Evolutionary conservation across 345 rosid species (phyloP).

Genomic region (Viola odorata): DNA sequence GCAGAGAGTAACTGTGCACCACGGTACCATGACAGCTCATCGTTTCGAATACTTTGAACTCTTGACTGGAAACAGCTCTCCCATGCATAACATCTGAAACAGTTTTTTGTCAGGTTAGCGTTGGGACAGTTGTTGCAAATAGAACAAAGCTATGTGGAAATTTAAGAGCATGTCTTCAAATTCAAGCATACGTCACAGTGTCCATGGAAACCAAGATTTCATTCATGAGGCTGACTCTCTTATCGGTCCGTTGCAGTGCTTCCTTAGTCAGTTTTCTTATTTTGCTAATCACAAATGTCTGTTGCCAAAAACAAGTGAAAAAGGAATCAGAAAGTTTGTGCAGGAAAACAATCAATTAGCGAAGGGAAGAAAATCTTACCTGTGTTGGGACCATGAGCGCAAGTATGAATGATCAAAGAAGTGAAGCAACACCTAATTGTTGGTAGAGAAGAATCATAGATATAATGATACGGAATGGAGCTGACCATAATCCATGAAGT

Average conservation of each 20-base stretch:
- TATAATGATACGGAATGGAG: constrained; percentile 29
- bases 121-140: too few relatives aligned
- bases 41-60: constrained; percentile 27
- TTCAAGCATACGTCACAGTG: constrained; percentile 23
- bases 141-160: not conserved
- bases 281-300: constrained; percentile 26
- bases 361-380: constrained; percentile 6
- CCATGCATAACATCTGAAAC: constrained; percentile 34
- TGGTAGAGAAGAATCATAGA: constrained; percentile 32
- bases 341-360: not conserved
- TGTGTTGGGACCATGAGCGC: constrained; percentile 25
- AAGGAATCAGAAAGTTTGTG: not conserved
- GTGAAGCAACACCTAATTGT: constrained; percentile 30
- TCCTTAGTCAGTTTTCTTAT: constrained; percentile 29
- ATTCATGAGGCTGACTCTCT: constrained; percentile 34
- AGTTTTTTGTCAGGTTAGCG: constrained; percentile 4
- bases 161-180: not conserved
- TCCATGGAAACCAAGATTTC: constrained; percentile 33
- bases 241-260: constrained; percentile 30
- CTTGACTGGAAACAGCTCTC: constrained; percentile 29
- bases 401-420: constrained; percentile 21
- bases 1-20: constrained; percentile 24
- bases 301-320: constrained; percentile 2
- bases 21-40: constrained; percentile 30
- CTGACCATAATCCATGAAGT: constrained; percentile 30